A percentile compares a stretch with the other conserved stretches of the same genome.
Conservation (phyloP, 352 stramenopile species). For the Pythium phragmitis region DNA sequence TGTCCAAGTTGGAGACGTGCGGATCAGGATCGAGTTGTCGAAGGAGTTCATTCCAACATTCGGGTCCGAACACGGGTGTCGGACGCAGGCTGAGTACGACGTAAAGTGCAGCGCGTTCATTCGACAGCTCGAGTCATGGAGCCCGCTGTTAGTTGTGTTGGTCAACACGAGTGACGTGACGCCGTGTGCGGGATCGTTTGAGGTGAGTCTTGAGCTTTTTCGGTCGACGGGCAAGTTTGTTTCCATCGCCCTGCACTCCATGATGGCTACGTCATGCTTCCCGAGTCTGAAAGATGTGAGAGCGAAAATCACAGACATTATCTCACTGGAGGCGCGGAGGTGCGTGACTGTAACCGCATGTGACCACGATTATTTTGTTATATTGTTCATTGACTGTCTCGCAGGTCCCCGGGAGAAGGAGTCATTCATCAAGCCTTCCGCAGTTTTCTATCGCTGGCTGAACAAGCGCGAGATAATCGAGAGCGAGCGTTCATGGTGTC, state of each 20-base stretch:
- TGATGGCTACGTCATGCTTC: constrained; percentile 46
- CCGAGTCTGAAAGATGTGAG: constrained; percentile 48
- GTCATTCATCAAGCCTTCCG: constrained; percentile 58
- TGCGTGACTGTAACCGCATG: constrained; percentile 14
- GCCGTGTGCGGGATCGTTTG: constrained; percentile 42
- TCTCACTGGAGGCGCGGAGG: constrained; percentile 62
- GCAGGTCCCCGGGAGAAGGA: constrained; percentile 52
- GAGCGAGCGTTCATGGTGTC: constrained; percentile 60
- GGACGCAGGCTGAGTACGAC: constrained; percentile 52
- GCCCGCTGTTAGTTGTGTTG: constrained; percentile 42
- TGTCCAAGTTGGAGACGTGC: constrained; percentile 51
- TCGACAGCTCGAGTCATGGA: constrained; percentile 46
- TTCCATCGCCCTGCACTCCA: constrained; percentile 54
- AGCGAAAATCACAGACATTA: constrained; percentile 52
- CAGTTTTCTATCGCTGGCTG: constrained; percentile 51
- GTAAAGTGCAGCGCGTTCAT: constrained; percentile 41
- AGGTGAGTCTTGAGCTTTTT: constrained; percentile 50
- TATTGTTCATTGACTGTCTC: neutral
- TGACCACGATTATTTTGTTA: neutral
- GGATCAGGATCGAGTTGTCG: constrained; percentile 39
- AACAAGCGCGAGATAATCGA: constrained; percentile 39
- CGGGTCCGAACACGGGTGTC: constrained; percentile 45
- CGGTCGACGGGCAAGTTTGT: constrained; percentile 29
- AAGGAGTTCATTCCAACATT: constrained; percentile 38
- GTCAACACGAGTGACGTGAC: constrained; percentile 34